Base-by-base conservation (phyloP, 805 yeast species). In the Metschnikowia rubicola region DNA sequence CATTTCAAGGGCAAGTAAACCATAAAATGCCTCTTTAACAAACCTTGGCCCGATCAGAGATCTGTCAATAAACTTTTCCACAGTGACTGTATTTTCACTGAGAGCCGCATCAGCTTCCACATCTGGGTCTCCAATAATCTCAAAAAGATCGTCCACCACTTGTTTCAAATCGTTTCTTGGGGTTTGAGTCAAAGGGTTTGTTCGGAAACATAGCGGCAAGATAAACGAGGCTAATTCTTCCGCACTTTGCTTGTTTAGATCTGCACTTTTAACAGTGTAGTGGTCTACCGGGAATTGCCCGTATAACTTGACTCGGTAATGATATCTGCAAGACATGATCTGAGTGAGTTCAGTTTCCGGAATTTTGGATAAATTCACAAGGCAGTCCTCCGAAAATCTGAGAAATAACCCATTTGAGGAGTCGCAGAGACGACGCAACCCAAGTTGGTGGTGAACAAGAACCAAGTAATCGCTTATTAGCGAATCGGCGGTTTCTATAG, bases 241-340 rank as follows among this genome's bases (percentile, higher is more conserved):
- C 4, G 76, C 67, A 15, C 67, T 59, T 29, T 40, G 46, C 32
- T 51, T 47, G 34, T 70, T 68, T 44, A 72, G 54, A 12, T 56
- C 58, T 2, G 61, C 63, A 12, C 54, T 54, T 30, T 51, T 47
- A n/a, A 63, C 65, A 35, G 74, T 63, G 35, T 62, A 73, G 58
- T 92, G 98, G 51, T 88, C 86, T 35, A 71, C 76, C 0, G 94
- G 88, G 2, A 72, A 71, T 51, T 80, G 81, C 13, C 73, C 71
- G 11, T 84, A 88, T 10, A 80, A 71, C 1, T 83, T 69, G 3
- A 90, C 68, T 2, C 71, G 66, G 42, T 88, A 74, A 38, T 89
- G 95, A 57, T 84, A 89, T 9, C 86, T 75, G 61, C 99, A 94
- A 52, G 81, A 74, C 19, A 94, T 65, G 31, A 88, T 74, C 58